Evolutionary conservation across 2,329 filamentous ascomycete genomes (phyloP).

Genomic region (Pseudopyrenochaeta lycopersici): DNA sequence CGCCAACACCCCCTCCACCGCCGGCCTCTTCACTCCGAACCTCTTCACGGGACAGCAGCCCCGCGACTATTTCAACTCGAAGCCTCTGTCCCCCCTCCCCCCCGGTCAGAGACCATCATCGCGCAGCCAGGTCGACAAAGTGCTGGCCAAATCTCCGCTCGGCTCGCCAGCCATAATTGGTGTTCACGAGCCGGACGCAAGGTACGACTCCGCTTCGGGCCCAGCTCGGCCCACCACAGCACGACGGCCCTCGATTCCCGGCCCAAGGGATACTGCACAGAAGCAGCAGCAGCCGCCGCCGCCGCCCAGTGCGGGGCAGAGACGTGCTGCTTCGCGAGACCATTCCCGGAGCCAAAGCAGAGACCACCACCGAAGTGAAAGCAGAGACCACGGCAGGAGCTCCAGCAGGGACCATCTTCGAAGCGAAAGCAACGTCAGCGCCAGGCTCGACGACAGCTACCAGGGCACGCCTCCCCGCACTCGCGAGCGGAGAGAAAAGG

Average conservation of each 20-base stretch:
- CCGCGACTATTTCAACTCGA: slow-evolving; percentile 52
- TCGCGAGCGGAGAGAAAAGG: slow-evolving; percentile 57
- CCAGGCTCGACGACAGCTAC: slow-evolving; percentile 42
- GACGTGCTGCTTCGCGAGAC: slow-evolving; percentile 23
- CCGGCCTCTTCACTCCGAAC: slow-evolving; percentile 44
- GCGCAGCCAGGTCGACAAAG: slow-evolving; percentile 38
- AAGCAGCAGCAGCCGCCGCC: too few species aligned
- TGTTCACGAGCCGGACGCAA: slow-evolving; percentile 41
- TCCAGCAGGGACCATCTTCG: slow-evolving; percentile 32
- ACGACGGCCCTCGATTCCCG: slow-evolving; percentile 28
- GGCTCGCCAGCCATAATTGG: slow-evolving; percentile 46
- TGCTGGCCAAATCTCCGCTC: slow-evolving; percentile 44
- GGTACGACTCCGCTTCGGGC: slow-evolving; percentile 31
- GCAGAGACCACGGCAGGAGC: slow-evolving; percentile 31
- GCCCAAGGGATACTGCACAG: slow-evolving; percentile 30
- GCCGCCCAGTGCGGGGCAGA: slow-evolving; percentile 30
- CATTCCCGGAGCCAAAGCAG: slow-evolving; percentile 22
- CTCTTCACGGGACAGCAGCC: slow-evolving; percentile 32
- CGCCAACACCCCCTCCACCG: slow-evolving; percentile 43
- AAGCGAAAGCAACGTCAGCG: slow-evolving; percentile 44
- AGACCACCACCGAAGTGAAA: slow-evolving; percentile 33
- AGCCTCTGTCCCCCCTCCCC: slow-evolving; percentile 27
- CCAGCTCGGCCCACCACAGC: slow-evolving; percentile 31
- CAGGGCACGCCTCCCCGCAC: slow-evolving; percentile 48
- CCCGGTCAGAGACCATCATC: slow-evolving; percentile 37